Evolutionary conservation across 2,329 filamentous ascomycete species (phyloP).

Genomic region (Pseudocercospora cruenta): DNA sequence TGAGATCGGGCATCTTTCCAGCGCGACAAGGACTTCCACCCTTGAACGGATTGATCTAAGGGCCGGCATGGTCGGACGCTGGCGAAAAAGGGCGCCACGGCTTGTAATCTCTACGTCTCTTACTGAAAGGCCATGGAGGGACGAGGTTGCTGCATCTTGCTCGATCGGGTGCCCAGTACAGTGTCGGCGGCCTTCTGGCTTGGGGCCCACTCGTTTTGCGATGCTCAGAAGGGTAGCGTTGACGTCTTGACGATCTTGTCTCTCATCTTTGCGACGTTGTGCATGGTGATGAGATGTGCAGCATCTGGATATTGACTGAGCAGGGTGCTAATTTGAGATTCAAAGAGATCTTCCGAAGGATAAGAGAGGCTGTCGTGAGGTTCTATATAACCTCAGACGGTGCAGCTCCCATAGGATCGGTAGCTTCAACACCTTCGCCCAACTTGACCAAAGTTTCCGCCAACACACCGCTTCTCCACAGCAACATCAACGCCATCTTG

Average conservation of each 20-base stretch:
- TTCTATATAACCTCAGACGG: slow-evolving; percentile 27
- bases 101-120: neutral
- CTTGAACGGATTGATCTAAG: slow-evolving; percentile 6
- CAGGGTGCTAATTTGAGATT: slow-evolving; percentile 28
- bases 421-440: slow-evolving; percentile 22
- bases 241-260: slow-evolving; percentile 21
- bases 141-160: slow-evolving; percentile 4
- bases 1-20: slow-evolving; percentile 15
- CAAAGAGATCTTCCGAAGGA: slow-evolving; percentile 21
- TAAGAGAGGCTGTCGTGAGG: slow-evolving; percentile 9
- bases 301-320: slow-evolving; percentile 22
- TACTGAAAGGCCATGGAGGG: neutral
- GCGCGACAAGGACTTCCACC: slow-evolving; percentile 15
- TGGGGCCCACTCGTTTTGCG: slow-evolving; percentile 7
- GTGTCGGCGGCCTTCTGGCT: neutral
- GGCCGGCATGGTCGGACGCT: slow-evolving; percentile 5
- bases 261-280: slow-evolving; percentile 19
- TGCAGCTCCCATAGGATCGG: slow-evolving; percentile 25
- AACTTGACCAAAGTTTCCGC: slow-evolving; percentile 22
- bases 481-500: slow-evolving; percentile 16
- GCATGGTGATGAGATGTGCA: slow-evolving; percentile 19
- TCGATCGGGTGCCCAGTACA: slow-evolving; percentile 4
- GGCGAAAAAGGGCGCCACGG: neutral
- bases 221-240: slow-evolving; percentile 13
- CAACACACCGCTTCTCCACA: slow-evolving; percentile 21